Percentiles rank a stretch among this genome's conserved stretches.
Evolutionary conservation across 108 stramenopile genomes (phyloP).

Genomic region (Aureococcus anophagefferens): DNA sequence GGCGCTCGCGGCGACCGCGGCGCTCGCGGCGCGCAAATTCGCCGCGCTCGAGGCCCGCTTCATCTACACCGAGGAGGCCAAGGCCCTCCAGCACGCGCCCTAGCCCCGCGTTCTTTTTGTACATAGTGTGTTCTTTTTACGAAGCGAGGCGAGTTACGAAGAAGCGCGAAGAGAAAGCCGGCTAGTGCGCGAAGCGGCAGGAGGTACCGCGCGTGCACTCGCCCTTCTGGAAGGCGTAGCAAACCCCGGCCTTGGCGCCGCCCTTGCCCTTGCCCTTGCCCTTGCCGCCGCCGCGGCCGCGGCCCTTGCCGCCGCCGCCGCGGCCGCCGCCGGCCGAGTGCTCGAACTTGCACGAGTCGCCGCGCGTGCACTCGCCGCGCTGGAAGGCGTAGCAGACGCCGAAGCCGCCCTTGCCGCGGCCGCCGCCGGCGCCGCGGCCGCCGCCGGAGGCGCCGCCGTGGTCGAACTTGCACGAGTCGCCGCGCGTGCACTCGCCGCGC

Average conservation of each 20-base stretch:
- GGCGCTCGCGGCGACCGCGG: no score
- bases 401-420: no score
- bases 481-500: background rate
- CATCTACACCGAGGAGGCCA: no score
- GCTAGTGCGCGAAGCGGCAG: conserved; percentile 14
- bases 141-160: no score
- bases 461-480: background rate
- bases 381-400: conserved; percentile 6
- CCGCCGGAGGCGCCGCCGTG: background rate
- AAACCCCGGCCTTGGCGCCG: background rate
- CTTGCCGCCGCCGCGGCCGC: no score
- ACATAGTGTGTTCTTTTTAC: no score
- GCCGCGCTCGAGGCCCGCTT: no score
- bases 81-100: no score
- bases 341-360: background rate
- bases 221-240: conserved; percentile 8
- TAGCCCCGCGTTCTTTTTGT: no score
- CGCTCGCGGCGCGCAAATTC: no score
- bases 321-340: background rate
- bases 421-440: background rate
- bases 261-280: no score
- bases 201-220: conserved; percentile 6
- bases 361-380: conserved; percentile 6
- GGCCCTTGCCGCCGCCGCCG: background rate
- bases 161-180: no score